Percentiles rank a stretch among this genome's conserved stretches.
Evolutionary conservation across 2,329 filamentous ascomycete species (phyloP).

Genomic region (Lachnellula occidentalis): DNA sequence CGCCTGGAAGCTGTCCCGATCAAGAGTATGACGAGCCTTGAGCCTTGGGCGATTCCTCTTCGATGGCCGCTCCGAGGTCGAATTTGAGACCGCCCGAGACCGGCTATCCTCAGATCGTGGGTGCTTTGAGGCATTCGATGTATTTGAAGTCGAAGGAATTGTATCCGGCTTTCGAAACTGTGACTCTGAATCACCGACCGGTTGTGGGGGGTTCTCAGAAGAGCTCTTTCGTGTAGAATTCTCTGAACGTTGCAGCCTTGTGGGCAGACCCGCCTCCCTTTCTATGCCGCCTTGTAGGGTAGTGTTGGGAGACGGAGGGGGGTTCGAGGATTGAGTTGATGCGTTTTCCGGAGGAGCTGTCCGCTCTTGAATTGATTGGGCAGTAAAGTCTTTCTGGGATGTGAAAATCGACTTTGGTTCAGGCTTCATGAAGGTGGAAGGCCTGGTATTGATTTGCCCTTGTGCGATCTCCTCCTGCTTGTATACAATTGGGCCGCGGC

Average conservation of each 20-base stretch:
- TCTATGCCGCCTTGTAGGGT: neutral
- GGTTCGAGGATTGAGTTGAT: neutral
- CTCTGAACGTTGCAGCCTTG: neutral
- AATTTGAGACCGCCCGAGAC: constrained; percentile 1
- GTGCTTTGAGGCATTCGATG: constrained; percentile 22
- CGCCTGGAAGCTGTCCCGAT: constrained; percentile 31
- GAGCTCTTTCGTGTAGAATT: neutral
- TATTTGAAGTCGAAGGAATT: neutral
- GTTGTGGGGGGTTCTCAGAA: neutral
- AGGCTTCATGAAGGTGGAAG: constrained; percentile 14
- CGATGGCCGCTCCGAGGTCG: constrained; percentile 22
- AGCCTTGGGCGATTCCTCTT: constrained; percentile 26
- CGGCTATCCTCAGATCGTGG: constrained; percentile 16
- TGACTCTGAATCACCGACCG: neutral
- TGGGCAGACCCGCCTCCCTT: neutral
- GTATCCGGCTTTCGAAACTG: constrained; percentile 7
- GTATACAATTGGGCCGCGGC: no score
- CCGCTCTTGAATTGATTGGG: constrained; percentile 5
- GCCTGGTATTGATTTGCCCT: neutral
- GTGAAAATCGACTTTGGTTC: constrained; percentile 24
- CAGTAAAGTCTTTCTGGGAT: constrained; percentile 17
- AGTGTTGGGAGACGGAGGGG: neutral
- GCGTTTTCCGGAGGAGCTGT: neutral
- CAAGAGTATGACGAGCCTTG: constrained; percentile 32
- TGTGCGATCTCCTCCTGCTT: no score